phyloP scores from a whole-genome alignment of 139 green algal genomes.

The Nannochloris sp. region DNA sequence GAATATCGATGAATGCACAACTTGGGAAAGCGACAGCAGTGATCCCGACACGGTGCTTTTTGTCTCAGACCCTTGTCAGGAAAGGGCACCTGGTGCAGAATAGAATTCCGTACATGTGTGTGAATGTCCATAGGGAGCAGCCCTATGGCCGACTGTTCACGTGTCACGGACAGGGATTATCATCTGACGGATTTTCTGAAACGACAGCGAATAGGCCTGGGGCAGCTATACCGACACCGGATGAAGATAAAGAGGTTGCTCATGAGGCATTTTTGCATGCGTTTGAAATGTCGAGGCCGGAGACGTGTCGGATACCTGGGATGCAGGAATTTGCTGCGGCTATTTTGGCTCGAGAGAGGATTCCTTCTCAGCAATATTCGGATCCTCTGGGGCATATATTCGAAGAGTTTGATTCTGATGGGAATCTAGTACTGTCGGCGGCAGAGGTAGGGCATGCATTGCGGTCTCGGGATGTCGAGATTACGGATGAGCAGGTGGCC shows the following conservation, averaged over 20 bases:
- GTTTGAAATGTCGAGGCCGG: conserved; percentile 23
- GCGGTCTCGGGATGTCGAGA: conserved; percentile 21
- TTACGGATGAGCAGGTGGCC: conserved; percentile 26
- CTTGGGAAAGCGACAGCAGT: too few species aligned
- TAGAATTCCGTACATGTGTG: too few species aligned
- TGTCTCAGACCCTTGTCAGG: too few species aligned
- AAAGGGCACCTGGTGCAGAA: too few species aligned
- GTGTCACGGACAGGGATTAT: too few species aligned
- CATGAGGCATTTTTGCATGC: conserved; percentile 27
- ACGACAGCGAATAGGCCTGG: background rate
- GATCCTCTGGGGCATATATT: conserved; percentile 33
- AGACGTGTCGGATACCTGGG: conserved; percentile 15
- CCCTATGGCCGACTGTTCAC: too few species aligned
- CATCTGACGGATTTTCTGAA: background rate
- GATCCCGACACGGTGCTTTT: too few species aligned
- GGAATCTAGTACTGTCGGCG: conserved; percentile 18
- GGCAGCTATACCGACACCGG: conserved; percentile 7
- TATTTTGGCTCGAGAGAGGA: conserved; percentile 24
- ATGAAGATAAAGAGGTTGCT: conserved; percentile 26
- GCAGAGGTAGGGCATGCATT: conserved; percentile 30
- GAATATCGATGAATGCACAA: too few species aligned
- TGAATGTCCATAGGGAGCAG: too few species aligned
- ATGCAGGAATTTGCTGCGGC: conserved; percentile 42
- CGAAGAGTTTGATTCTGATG: conserved; percentile 37
- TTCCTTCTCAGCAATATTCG: conserved; percentile 26